Evolutionary conservation across 2,329 filamentous ascomycete species (phyloP), one percentile per base, ranked within the genome.

Genomic region (Colletotrichum tabaci): DNA sequence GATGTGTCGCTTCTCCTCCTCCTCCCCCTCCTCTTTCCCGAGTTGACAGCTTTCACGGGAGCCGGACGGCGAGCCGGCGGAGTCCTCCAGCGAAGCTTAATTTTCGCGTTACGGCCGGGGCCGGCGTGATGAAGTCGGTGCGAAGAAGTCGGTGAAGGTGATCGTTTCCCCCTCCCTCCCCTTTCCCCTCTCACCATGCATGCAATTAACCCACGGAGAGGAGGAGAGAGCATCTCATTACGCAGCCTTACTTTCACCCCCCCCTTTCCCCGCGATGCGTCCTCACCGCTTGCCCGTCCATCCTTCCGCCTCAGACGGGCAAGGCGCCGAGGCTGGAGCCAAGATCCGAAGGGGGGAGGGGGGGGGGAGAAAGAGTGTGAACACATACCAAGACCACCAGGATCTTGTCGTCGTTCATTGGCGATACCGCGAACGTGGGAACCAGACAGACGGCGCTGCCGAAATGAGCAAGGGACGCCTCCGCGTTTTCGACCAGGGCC

Each of bases 391-490:
- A 30, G 30, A 30, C 30, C 30, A 30, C 30, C 30, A 23, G 9
- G 8, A 18, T 4, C 2, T 42, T 8, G 35, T 26, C 18, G 12
- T 9, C 26, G n/a, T 35, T 61, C 23, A 35, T 47, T 60, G 42
- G 55, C 12, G 44, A 38, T 47, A 35, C 62, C 52, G 52, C 26
- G 30, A 46, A 44, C 53, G 44, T 66, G 53, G 42, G 53, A 44
- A n/a, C 30, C 26, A 9, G 30, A 30, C 18, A n/a, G 52, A 70
- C 67, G 67, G 67, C 56, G 23, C 46, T 63, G 67, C 67, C 67
- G 67, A 70, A 66, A 70, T 70, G 61, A 66, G 40, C 21, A 26
- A 61, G 40, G 42, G 30, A 53, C 42, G 60, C 30, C 40, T 30
- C 40, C 35, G 58, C 12, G 21, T 60, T 40, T 13, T 5, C 44